These are phyloP conservation scores for Arthrocladium fulminans DNA, from an alignment of 2,329 filamentous ascomycete genomes.

Conservation along the genomic window DNA sequence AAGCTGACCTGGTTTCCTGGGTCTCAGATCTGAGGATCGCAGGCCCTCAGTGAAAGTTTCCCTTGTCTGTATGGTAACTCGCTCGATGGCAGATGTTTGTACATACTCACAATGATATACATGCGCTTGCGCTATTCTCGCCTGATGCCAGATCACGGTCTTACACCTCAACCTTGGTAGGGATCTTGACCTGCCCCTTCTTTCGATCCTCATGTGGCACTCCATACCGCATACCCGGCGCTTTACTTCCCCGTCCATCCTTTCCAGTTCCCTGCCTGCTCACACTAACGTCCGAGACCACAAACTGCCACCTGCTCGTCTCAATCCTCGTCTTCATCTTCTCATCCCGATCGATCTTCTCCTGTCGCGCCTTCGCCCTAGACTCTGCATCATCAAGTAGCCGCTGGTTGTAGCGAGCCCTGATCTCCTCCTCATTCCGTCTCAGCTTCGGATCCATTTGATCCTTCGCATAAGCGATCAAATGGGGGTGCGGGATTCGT, in stretches of 20 bases:
- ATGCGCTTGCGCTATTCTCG: neutral
- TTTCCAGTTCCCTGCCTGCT: conserved; percentile 47
- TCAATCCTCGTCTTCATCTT: conserved; percentile 26
- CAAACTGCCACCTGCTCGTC: conserved; percentile 50
- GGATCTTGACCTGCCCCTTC: conserved; percentile 55
- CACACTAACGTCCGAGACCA: conserved; percentile 46
- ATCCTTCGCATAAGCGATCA: conserved; percentile 44
- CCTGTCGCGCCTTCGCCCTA: conserved; percentile 36
- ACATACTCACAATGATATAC: neutral
- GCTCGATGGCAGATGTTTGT: neutral
- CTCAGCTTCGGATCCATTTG: conserved; percentile 26
- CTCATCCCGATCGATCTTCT: conserved; percentile 34
- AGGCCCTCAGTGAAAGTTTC: too few species aligned
- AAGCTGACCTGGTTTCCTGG: too few species aligned
- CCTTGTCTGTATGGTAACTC: too few species aligned
- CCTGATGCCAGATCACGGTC: neutral
- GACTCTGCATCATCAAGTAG: conserved; percentile 34
- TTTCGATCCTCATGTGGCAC: conserved; percentile 54
- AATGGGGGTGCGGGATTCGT: conserved; percentile 55
- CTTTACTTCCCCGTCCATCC: conserved; percentile 45
- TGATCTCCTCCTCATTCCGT: conserved; percentile 27
- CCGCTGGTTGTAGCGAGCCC: conserved; percentile 36
- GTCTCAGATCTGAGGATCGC: too few species aligned
- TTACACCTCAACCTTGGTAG: conserved; percentile 47
- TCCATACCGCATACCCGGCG: conserved; percentile 53